Conservation (phyloP, 345 rosid genomes). For the Iberis pinnata region DNA sequence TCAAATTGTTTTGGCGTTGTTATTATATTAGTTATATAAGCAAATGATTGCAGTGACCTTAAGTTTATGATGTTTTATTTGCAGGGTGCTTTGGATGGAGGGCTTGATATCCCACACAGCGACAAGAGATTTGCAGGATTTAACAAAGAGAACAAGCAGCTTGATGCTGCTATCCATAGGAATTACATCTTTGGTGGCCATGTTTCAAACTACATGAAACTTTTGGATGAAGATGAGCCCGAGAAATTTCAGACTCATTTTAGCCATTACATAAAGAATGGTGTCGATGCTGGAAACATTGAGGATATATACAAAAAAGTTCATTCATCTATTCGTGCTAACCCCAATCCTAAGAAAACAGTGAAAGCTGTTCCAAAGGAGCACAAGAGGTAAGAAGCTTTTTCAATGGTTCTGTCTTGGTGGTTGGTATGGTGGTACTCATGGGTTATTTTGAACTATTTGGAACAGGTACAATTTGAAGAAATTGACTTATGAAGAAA, state of each 20-base stretch:
- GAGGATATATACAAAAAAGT: conserved; percentile 67
- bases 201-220: conserved; percentile 59
- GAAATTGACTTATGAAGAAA: conserved; percentile 75
- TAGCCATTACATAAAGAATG: conserved; percentile 47
- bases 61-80: neutral
- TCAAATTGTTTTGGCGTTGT: neutral
- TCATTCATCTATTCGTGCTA: conserved; percentile 66
- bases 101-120: conserved; percentile 71
- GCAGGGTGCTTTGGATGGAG: conserved; percentile 70
- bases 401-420: no score
- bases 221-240: conserved; percentile 54
- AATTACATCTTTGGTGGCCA: conserved; percentile 70
- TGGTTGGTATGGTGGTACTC: no score
- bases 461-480: conserved; percentile 61
- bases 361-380: no score
- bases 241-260: conserved; percentile 69
- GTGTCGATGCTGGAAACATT: conserved; percentile 43
- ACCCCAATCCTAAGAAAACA: conserved; percentile 28
- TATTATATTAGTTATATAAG: neutral
- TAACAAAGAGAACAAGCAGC: neutral
- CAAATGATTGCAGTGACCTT: no score
- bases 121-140: conserved; percentile 72
- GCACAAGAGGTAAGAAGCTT: conserved; percentile 46
- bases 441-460: no score
- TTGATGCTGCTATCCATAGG: conserved; percentile 26